Evolutionary conservation across 164 flowering plant genomes (phyloP).

Genomic region (Malania oleifera): DNA sequence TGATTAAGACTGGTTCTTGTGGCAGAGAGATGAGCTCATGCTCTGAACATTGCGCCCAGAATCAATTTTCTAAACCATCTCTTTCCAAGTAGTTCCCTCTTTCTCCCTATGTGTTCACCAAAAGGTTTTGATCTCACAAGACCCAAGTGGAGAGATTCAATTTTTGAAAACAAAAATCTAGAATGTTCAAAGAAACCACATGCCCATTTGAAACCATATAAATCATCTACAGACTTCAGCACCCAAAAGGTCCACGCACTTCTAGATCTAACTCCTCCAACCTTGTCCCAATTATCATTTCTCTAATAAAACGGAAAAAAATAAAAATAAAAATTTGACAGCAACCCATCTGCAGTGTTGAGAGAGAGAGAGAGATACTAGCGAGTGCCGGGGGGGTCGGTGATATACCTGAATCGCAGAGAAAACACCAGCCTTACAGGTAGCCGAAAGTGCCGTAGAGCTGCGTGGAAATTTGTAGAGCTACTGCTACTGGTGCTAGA

Average conservation of each 20-base stretch:
- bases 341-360: background rate
- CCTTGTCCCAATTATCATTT: background rate
- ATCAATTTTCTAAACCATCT: background rate
- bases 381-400: too few species aligned
- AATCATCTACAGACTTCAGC: slow-evolving; percentile 1
- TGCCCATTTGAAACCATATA: background rate
- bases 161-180: background rate
- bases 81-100: background rate
- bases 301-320: background rate
- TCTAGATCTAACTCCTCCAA: slow-evolving; percentile 10
- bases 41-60: slow-evolving; percentile 29
- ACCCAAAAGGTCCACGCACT: slow-evolving; percentile 9
- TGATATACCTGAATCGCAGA: too few species aligned
- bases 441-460: too few species aligned
- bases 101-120: slow-evolving; percentile 13
- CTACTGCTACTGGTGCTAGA: too few species aligned
- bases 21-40: too few species aligned
- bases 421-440: too few species aligned
- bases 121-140: background rate
- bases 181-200: background rate
- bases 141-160: background rate
- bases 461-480: too few species aligned
- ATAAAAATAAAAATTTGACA: background rate
- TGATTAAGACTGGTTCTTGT: too few species aligned
- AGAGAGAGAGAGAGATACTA: background rate